phyloP scores from a whole-genome alignment of 768 basidiomycete genomes.

The Tremella fuciformis region DNA sequence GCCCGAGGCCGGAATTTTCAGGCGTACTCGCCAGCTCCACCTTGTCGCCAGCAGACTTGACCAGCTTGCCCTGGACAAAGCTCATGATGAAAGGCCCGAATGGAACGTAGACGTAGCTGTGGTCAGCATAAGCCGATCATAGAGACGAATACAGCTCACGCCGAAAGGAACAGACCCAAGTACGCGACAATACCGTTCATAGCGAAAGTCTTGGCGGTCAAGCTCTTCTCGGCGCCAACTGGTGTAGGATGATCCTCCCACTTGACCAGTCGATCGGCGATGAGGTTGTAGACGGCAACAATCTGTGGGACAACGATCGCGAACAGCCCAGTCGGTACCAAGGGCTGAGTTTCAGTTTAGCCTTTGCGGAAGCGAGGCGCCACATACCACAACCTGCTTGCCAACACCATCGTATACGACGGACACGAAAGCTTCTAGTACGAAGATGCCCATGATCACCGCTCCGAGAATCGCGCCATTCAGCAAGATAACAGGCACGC shows the following conservation, averaged over 20 bases:
- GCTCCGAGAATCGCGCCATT: conserved; percentile 69
- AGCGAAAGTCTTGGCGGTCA: conserved; percentile 87
- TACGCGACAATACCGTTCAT: conserved; percentile 86
- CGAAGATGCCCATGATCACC: conserved; percentile 69
- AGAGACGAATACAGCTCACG: conserved; percentile 54
- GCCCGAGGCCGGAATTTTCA: conserved; percentile 45
- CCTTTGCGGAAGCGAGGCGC: background rate
- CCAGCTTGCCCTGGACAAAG: conserved; percentile 51
- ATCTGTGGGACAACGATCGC: conserved; percentile 74
- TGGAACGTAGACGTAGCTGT: conserved; percentile 76
- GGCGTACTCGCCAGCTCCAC: conserved; percentile 49
- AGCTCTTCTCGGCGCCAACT: conserved; percentile 69
- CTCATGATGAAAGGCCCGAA: conserved; percentile 83
- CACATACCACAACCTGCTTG: conserved; percentile 70
- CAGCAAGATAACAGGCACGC: conserved; percentile 56
- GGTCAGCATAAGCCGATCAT: conserved; percentile 10
- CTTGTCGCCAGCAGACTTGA: conserved; percentile 14
- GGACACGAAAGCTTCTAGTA: conserved; percentile 83
- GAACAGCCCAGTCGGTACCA: conserved; percentile 81
- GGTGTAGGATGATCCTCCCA: conserved; percentile 92
- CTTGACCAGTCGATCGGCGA: conserved; percentile 67
- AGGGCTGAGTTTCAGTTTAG: conserved; percentile 57
- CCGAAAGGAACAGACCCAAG: conserved; percentile 84
- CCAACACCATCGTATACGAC: conserved; percentile 86
- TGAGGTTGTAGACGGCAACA: conserved; percentile 66